Evolutionary conservation across 306 rosid species (phyloP).

Genomic region (Sicyos edulis): DNA sequence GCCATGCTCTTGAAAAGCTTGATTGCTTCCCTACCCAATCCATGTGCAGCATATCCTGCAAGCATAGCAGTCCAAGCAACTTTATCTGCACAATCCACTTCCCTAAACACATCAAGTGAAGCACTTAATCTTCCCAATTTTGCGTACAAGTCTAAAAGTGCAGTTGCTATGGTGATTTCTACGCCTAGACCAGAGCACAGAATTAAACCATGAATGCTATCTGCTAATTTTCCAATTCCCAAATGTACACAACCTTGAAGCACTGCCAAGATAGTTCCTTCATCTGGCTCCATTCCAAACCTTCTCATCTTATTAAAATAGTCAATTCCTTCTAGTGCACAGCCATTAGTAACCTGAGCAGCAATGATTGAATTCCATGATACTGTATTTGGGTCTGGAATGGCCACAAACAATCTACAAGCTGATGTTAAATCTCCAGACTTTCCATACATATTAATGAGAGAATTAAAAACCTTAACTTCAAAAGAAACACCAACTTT

Average conservation of each 20-base stretch:
- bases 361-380: constrained; percentile 69
- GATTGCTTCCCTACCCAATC: constrained; percentile 51
- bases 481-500: constrained; percentile 49
- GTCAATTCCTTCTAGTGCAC: constrained; percentile 34
- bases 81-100: constrained; percentile 48
- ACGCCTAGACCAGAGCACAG: constrained; percentile 36
- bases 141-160: constrained; percentile 51
- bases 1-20: constrained; percentile 45
- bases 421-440: constrained; percentile 38
- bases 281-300: constrained; percentile 46
- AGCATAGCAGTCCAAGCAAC: constrained; percentile 80
- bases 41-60: constrained; percentile 59
- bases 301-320: constrained; percentile 49
- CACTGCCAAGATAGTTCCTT: constrained; percentile 51
- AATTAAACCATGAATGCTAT: constrained; percentile 49
- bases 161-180: constrained; percentile 39
- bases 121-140: constrained; percentile 57
- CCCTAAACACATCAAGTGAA: constrained; percentile 46
- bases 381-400: constrained; percentile 37
- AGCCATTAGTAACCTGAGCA: constrained; percentile 37
- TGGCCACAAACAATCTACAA: constrained; percentile 44
- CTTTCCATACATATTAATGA: constrained; percentile 66
- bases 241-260: constrained; percentile 55
- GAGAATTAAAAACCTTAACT: constrained; percentile 51
- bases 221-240: constrained; percentile 40